Conservation (phyloP, 805 yeast species). For the Candida patagonica region DNA sequence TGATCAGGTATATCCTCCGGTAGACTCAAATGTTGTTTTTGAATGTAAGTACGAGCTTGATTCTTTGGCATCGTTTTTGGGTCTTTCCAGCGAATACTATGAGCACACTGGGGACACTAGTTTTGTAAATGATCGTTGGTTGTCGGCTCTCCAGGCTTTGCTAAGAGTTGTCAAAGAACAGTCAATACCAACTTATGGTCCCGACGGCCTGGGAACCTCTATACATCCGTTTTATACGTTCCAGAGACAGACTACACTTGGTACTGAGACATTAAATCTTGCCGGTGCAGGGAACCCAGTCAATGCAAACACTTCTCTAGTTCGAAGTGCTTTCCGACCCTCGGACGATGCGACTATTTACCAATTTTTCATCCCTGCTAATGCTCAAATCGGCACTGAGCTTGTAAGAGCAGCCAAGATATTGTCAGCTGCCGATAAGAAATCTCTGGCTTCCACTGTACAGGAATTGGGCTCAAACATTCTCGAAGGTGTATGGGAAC, state of each 20-base stretch:
- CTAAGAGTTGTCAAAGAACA: conserved; percentile 50
- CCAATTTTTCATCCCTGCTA: conserved; percentile 79
- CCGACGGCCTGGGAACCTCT: conserved; percentile 35
- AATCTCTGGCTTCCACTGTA: conserved; percentile 18
- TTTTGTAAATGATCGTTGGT: conserved; percentile 47
- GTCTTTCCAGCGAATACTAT: conserved; percentile 63
- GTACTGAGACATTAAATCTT: conserved; percentile 72
- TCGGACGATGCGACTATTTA: conserved; percentile 79
- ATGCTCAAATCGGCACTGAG: conserved; percentile 66
- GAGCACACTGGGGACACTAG: conserved; percentile 14
- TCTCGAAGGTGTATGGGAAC: conserved; percentile 45
- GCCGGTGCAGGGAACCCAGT: conserved; percentile 83
- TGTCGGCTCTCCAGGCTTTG: conserved; percentile 44
- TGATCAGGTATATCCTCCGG: conserved; percentile 61
- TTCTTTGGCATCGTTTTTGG: conserved; percentile 72
- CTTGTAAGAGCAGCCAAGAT: conserved; percentile 31
- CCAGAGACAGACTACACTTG: conserved; percentile 62
- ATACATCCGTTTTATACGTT: conserved; percentile 50
- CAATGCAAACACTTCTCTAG: conserved; percentile 54
- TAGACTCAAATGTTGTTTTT: conserved; percentile 63
- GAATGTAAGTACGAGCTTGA: conserved; percentile 90
- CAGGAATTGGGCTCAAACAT: conserved; percentile 33
- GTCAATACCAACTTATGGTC: conserved; percentile 41
- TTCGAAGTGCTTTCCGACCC: conserved; percentile 81
- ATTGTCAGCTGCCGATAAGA: conserved; percentile 16